These are phyloP conservation scores for Plasmodium blacklocki DNA, from an alignment of 169 alveolate genomes.

Conservation along the genomic window DNA sequence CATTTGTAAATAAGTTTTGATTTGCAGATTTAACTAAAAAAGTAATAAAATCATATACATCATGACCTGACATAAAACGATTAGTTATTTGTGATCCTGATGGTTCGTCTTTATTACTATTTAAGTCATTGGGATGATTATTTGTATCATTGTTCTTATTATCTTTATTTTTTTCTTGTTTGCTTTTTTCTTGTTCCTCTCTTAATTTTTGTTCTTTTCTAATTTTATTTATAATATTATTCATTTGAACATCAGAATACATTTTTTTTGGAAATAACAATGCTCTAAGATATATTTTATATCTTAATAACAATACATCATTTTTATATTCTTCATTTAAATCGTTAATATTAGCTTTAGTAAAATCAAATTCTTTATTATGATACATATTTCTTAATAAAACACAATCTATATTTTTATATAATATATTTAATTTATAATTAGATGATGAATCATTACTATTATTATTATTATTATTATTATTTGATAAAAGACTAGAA, in stretches of 20 bases:
- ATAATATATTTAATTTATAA: conserved; percentile 49
- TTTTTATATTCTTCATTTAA: conserved; percentile 72
- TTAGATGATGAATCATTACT: conserved; percentile 38
- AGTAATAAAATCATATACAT: conserved; percentile 72
- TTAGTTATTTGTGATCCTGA: not conserved
- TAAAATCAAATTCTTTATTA: conserved; percentile 69
- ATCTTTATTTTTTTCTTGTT: not conserved
- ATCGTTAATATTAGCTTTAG: conserved; percentile 53
- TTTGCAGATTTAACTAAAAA: conserved; percentile 70
- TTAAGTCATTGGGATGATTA: not conserved
- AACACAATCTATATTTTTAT: conserved; percentile 73
- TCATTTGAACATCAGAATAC: conserved; percentile 70
- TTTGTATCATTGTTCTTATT: conserved; percentile 4
- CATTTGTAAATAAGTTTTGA: conserved; percentile 75
- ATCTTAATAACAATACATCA: conserved; percentile 49
- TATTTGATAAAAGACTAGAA: not conserved
- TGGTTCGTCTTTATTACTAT: not conserved
- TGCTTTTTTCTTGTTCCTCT: conserved; percentile 7
- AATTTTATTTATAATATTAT: conserved; percentile 13
- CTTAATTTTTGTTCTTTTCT: conserved; percentile 24
- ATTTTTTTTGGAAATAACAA: conserved; percentile 56
- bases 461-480: not conserved
- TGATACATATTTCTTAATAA: conserved; percentile 70
- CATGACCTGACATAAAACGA: conserved; percentile 76
- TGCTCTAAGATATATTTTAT: conserved; percentile 69